A percentile compares a stretch with the other conserved stretches of the same genome.
These are phyloP conservation scores for Mycogone perniciosa DNA, from an alignment of 2,329 filamentous ascomycete genomes.

Conservation along the genomic window DNA sequence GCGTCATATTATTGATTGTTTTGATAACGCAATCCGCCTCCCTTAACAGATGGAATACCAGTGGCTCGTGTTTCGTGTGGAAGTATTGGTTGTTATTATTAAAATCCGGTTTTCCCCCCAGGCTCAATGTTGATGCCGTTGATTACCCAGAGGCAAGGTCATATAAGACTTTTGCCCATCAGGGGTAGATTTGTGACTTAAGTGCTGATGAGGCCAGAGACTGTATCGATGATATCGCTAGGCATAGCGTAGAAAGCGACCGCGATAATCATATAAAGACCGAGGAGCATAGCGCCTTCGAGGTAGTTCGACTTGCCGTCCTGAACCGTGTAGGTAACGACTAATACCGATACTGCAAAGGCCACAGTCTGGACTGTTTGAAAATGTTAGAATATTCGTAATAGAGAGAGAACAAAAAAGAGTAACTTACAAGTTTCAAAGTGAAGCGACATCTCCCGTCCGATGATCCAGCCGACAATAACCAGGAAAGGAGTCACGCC, in stretches of 20 bases:
- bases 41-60: not conserved
- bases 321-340: conserved; percentile 70
- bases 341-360: conserved; percentile 68
- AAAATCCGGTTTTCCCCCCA: not conserved
- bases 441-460: conserved; percentile 66
- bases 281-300: conserved; percentile 63
- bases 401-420: not conserved
- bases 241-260: conserved; percentile 55
- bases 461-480: conserved; percentile 72
- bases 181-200: not conserved
- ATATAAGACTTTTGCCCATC: not conserved
- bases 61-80: not conserved
- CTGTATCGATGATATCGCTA: conserved; percentile 38
- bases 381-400: conserved; percentile 15
- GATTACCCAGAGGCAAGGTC: not conserved
- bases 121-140: not conserved
- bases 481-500: conserved; percentile 77
- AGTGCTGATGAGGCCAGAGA: conserved; percentile 2
- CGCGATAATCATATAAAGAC: conserved; percentile 54
- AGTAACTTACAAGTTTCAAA: conserved; percentile 55
- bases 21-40: no score
- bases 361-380: conserved; percentile 62
- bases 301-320: conserved; percentile 82
- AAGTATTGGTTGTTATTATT: not conserved
- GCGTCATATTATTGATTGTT: no score